phyloP scores from a whole-genome alignment of 2,329 filamentous ascomycete species.

The Acephala macrosclerotiorum region DNA sequence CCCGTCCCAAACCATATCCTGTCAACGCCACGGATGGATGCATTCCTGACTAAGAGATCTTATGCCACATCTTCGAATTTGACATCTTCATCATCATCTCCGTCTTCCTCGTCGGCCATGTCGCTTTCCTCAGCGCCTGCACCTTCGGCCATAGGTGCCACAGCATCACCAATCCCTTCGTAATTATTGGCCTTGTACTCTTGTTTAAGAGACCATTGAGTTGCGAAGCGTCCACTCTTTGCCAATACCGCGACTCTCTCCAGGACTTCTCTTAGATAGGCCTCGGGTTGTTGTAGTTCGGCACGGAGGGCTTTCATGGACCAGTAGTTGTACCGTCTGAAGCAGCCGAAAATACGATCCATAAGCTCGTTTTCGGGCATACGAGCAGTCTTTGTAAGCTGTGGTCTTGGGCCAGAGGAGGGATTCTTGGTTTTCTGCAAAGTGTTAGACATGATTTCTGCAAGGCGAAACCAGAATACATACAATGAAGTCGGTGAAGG shows the following conservation, averaged over 20 bases:
- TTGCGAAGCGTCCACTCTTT: constrained; percentile 83
- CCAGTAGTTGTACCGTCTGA: constrained; percentile 90
- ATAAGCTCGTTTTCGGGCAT: constrained; percentile 88
- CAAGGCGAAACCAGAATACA: constrained; percentile 42
- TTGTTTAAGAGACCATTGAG: constrained; percentile 81
- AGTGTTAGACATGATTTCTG: constrained; percentile 18
- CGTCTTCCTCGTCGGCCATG: constrained; percentile 66
- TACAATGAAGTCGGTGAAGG: constrained; percentile 65
- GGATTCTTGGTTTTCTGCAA: constrained; percentile 57
- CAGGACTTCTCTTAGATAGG: constrained; percentile 87
- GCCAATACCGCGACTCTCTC: constrained; percentile 84
- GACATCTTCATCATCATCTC: constrained; percentile 70
- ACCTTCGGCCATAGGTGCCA: constrained; percentile 54
- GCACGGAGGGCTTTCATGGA: constrained; percentile 86
- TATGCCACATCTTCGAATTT: constrained; percentile 80
- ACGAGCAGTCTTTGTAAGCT: constrained; percentile 86
- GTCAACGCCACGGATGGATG: constrained; percentile 4
- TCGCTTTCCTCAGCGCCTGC: constrained; percentile 59
- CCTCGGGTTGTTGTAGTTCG: constrained; percentile 84
- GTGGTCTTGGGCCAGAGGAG: constrained; percentile 66
- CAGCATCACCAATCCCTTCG: constrained; percentile 58
- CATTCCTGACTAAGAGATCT: background rate
- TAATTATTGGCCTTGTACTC: constrained; percentile 68
- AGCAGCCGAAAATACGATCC: constrained; percentile 84
- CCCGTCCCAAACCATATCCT: constrained; percentile 5